Percentiles rank a stretch among this genome's conserved stretches.
Conservation (phyloP, 2,329 filamentous ascomycete genomes). For the Pseudogymnoascus sp. region DNA sequence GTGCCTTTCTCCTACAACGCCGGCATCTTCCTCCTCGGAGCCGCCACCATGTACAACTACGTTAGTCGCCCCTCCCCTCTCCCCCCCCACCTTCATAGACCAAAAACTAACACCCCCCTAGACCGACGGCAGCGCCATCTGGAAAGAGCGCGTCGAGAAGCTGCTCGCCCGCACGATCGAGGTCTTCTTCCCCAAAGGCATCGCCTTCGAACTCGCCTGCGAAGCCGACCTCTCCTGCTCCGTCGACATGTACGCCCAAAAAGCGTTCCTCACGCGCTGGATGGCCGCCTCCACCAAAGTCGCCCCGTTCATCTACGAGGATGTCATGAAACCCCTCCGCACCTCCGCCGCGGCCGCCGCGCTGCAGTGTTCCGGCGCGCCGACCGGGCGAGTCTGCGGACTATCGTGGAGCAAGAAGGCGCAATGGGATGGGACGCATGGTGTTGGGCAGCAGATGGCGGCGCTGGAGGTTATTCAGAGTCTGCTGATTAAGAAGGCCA, state of each 20-base stretch:
- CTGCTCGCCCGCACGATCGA: slow-evolving; percentile 42
- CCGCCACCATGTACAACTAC: slow-evolving; percentile 38
- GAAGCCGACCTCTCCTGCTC: slow-evolving; percentile 53
- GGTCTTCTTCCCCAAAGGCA: slow-evolving; percentile 49
- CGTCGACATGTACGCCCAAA: slow-evolving; percentile 54
- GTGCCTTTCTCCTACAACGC: slow-evolving; percentile 64
- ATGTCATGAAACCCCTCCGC: slow-evolving; percentile 44
- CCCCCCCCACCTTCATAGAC: background rate
- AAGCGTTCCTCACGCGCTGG: slow-evolving; percentile 54
- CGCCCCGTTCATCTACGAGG: slow-evolving; percentile 48
- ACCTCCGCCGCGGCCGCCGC: slow-evolving; percentile 48
- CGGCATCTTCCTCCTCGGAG: slow-evolving; percentile 58
- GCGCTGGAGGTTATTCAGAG: slow-evolving; percentile 52
- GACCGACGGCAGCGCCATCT: slow-evolving; percentile 32
- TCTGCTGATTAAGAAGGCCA: slow-evolving; percentile 29
- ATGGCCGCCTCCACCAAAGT: slow-evolving; percentile 54
- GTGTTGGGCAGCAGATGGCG: slow-evolving; percentile 65
- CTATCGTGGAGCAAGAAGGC: slow-evolving; percentile 47
- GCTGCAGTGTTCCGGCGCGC: slow-evolving; percentile 48
- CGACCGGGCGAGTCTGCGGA: slow-evolving; percentile 51
- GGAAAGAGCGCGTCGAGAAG: slow-evolving; percentile 50
- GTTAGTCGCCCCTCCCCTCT: slow-evolving; percentile 26
- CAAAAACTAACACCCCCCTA: slow-evolving; percentile 9
- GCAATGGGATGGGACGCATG: slow-evolving; percentile 51
- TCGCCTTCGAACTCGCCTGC: slow-evolving; percentile 59